Evolutionary conservation across 306 rosid genomes (phyloP), one percentile per base, ranked within the genome.

Genomic region (Carpinus viminea): DNA sequence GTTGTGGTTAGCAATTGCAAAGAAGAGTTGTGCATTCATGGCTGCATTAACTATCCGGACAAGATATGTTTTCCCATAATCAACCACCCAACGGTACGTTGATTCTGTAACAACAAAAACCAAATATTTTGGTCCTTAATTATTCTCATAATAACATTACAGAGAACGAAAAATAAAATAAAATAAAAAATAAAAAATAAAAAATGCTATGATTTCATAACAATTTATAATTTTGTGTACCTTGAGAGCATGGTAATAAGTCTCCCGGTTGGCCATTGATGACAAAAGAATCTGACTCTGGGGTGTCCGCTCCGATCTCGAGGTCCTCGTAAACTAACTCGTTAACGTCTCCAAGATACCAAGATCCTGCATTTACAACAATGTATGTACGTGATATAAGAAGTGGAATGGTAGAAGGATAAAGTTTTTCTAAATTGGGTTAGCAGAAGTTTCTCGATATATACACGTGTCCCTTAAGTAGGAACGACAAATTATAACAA

Each of bases 11-110:
- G 81, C 77, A 68, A 81, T 38, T 4, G 71, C 74, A 45, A 81
- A 81, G 74, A 76, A 81, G 9, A 75, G 65, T 36, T 81, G 78
- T 52, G 72, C 84, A 45, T 81, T 66, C 72, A 76, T 76, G 7
- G 53, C 64, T 11, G 84, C 81, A 46, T 71, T 81, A 4, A 81
- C 10, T 6, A 81, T 76, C 31, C 84, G 80, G 9, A 81, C 77
- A 70, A 81, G 80, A 59, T 81, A 81, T 28, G 80, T 75, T 57
- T 81, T 75, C 15, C 84, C 84, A 4, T 36, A 51, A 9, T 81
- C 80, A 16, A 75, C 54, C 65, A 47, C 28, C 52, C 70, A 50
- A 46, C 45, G 68, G 18, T 74, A 74, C 3, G 70, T 74, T 43
- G 31, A 57, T 6, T 57, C 36, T 57, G 64, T 21, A 24, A 57